Evolutionary conservation across 768 basidiomycete species (phyloP).

Genomic region (Lactarius vividus): DNA sequence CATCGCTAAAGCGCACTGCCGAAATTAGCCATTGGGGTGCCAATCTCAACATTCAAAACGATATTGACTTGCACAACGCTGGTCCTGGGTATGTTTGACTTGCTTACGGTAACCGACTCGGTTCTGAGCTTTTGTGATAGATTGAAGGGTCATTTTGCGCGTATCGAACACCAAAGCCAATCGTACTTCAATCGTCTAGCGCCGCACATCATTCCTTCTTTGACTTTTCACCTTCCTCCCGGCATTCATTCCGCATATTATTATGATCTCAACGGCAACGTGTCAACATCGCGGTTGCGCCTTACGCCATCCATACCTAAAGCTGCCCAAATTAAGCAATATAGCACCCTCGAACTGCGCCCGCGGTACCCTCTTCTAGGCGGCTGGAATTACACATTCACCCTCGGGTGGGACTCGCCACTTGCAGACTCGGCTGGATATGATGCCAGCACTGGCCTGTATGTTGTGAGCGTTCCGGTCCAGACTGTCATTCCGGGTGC

Average conservation of each 20-base stretch:
- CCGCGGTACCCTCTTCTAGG: conserved; percentile 94
- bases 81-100: conserved; percentile 73
- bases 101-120: background rate
- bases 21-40: conserved; percentile 98
- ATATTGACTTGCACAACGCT: conserved; percentile 80
- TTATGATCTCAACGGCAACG: conserved; percentile 92
- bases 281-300: conserved; percentile 89
- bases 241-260: conserved; percentile 82
- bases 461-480: conserved; percentile 80
- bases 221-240: conserved; percentile 80
- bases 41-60: conserved; percentile 91
- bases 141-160: conserved; percentile 94
- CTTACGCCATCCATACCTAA: conserved; percentile 61
- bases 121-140: conserved; percentile 41
- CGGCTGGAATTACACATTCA: conserved; percentile 97
- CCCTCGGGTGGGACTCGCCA: conserved; percentile 90
- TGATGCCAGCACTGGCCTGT: conserved; percentile 58
- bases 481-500: conserved; percentile 79
- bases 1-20: conserved; percentile 66
- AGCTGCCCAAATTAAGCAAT: conserved; percentile 48
- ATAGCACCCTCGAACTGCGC: conserved; percentile 73
- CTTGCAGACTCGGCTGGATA: conserved; percentile 69
- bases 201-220: conserved; percentile 65
- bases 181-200: conserved; percentile 63
- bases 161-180: conserved; percentile 81